Base-by-base conservation (phyloP, 1,284 basidiomycete species). In the Veloporphyrellus conicus region DNA sequence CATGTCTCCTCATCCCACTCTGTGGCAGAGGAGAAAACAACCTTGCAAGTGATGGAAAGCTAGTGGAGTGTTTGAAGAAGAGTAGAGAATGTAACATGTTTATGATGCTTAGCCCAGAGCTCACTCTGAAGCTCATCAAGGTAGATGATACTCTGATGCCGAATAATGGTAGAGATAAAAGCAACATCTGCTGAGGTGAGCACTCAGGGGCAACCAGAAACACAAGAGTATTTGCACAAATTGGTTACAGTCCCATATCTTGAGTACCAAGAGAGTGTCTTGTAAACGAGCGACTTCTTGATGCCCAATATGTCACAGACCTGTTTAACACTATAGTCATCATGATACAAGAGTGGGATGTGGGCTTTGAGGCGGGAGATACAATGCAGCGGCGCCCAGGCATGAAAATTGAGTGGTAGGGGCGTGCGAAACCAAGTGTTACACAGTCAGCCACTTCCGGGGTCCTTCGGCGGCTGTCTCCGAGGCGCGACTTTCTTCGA, bases 201-300 rank as follows among this genome's bases (percentile, higher is more conserved):
- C 5, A 25, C 8, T 25, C 23, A 8, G 8, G 5, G 8, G 8
- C 23, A 8, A 4, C 23, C 23, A 8, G 8, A 25, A 4, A 25
- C 4, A 8, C 23, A 25, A 25, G 43, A 46, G 5, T 46, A 45
- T 4, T 11, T 41, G 18, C 18, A 8, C 2, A 23, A 34, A 12
- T 47, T 41, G 29, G 35, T 15, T 0, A 47, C n/a, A 4, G 36
- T 16, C 5, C 41, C 27, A 15, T 12, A 45, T 34, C 1, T 25
- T 37, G 12, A 27, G 32, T 40, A 43, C 10, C 35, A 6, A 7
- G 5, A 8, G 16, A 50, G 39, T 31, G 25, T 50, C 6, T 20
- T 42, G 35, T 49, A 49, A 6, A 33, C 7, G 1, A 49, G 40
- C 2, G 1, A 16, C 10, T 50, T 49, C 38, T 48, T 41, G 39